Evolutionary conservation across 2,329 filamentous ascomycete species (phyloP).

Genomic region (Colletotrichum acutatum): DNA sequence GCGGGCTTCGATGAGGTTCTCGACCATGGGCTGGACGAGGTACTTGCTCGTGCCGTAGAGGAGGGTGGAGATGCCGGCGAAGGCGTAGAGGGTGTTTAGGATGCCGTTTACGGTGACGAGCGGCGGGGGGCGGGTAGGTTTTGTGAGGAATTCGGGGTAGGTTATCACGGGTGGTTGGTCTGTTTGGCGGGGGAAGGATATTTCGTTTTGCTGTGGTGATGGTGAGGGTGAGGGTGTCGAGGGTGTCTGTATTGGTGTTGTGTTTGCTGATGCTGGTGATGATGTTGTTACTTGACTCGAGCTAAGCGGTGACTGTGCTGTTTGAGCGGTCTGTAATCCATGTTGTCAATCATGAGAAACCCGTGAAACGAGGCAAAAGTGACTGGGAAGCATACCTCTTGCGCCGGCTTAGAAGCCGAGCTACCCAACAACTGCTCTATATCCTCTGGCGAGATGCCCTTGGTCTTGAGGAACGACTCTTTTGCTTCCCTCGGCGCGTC

Average conservation of each 20-base stretch:
- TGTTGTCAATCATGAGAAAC: background rate
- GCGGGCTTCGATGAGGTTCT: constrained; percentile 62
- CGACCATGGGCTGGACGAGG: constrained; percentile 72
- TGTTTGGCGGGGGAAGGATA: constrained; percentile 35
- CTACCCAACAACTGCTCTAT: constrained; percentile 72
- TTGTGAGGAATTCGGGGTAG: constrained; percentile 76
- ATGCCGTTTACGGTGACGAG: constrained; percentile 71
- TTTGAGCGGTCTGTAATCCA: background rate
- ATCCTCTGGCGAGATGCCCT: constrained; percentile 75
- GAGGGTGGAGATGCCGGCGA: constrained; percentile 67
- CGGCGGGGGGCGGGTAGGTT: constrained; percentile 65
- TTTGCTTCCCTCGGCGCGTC: constrained; percentile 78
- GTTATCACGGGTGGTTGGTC: constrained; percentile 72
- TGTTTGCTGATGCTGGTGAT: constrained; percentile 12
- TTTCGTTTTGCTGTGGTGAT: constrained; percentile 17
- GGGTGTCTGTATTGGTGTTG: constrained; percentile 12
- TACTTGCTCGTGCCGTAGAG: constrained; percentile 79
- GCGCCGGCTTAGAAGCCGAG: constrained; percentile 31
- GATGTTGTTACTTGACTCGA: constrained; percentile 7
- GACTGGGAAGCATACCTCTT: background rate
- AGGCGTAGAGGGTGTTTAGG: constrained; percentile 68
- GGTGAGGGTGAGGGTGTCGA: background rate
- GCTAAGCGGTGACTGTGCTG: background rate
- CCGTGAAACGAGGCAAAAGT: background rate
- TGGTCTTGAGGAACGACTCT: constrained; percentile 78